Base-by-base conservation (phyloP, 306 rosid species). In the Trifolium fragiferum region DNA sequence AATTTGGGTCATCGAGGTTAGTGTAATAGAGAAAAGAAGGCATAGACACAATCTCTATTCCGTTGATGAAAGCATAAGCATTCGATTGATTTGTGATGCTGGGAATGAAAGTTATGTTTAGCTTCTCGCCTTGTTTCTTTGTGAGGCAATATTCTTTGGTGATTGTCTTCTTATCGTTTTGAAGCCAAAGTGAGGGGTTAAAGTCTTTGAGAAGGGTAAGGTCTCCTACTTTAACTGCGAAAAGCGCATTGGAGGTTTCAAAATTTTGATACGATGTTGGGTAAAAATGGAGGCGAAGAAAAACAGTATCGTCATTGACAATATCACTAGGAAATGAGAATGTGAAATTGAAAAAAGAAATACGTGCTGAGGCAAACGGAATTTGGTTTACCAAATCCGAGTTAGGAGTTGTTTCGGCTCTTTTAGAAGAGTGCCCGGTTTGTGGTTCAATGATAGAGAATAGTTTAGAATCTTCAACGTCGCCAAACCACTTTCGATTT, bases 1-100 rank as follows among this genome's bases (percentile, higher is more conserved):
- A n/a, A 8, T 51, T 18, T 18, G 4, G 0, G 25, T 18, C 59
- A 18, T 8, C 3, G 1, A 16, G 57, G 10, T 50, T 6, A 0
- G 25, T 65, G 79, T 65, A 84, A 64, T 84, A 87, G 7, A 90
- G 86, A 18, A 72, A 7, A 1, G 81, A 1, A 4, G 96, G 96
- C 91, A 90, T 88, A 4, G 96, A 88, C 4, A 90, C 74, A 0
- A 88, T 58, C 47, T 90, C 96, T 3, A 90, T 88, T 11, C 84
- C 88, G 13, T 88, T 87, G 16, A 85, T 53, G 32, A 88, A 88
- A 41, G 87, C 91, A 30, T 69, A 37, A 0, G 83, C 70, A 1
- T 74, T 73, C 4, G 33, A 4, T 10, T 72, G 23, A 0, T 6
- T 37, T 8, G 14, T 58, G 54, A 4, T 51, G 43, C 9, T 57